Conservation (phyloP, 2,329 filamentous ascomycete genomes). For the Onygenales sp. region DNA sequence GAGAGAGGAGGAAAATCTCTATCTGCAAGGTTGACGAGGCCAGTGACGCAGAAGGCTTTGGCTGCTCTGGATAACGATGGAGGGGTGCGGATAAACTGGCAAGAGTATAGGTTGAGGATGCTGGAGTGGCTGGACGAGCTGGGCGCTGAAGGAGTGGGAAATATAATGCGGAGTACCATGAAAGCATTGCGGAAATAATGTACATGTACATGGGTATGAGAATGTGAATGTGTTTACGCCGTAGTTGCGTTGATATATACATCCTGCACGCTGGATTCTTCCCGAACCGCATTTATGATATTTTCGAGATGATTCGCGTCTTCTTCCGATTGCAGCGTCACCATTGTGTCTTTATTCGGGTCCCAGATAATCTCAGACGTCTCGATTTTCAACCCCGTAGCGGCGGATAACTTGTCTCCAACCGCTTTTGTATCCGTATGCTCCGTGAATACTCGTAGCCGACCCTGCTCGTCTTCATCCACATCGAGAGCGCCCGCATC, state of each 20-base stretch:
- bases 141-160: conserved; percentile 56
- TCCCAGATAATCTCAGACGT: conserved; percentile 78
- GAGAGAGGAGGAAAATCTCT: conserved; percentile 14
- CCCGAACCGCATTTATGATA: conserved; percentile 47
- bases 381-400: conserved; percentile 57
- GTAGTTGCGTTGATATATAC: conserved; percentile 59
- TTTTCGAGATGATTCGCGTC: conserved; percentile 48
- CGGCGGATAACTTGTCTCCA: conserved; percentile 53
- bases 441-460: conserved; percentile 62
- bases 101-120: conserved; percentile 65
- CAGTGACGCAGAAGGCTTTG: conserved; percentile 61
- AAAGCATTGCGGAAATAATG: conserved; percentile 54
- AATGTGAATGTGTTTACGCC: conserved; percentile 2
- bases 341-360: conserved; percentile 68
- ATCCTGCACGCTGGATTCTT: conserved; percentile 64
- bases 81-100: conserved; percentile 59
- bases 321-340: conserved; percentile 50
- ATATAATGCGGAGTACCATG: conserved; percentile 74
- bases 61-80: conserved; percentile 53
- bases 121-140: conserved; percentile 56
- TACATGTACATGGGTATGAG: conserved; percentile 12
- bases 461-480: conserved; percentile 53
- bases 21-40: conserved; percentile 32
- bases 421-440: conserved; percentile 56
- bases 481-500: conserved; percentile 63